Conservation (phyloP, 2,329 filamentous ascomycete species). For the Phyllachora maydis region DNA sequence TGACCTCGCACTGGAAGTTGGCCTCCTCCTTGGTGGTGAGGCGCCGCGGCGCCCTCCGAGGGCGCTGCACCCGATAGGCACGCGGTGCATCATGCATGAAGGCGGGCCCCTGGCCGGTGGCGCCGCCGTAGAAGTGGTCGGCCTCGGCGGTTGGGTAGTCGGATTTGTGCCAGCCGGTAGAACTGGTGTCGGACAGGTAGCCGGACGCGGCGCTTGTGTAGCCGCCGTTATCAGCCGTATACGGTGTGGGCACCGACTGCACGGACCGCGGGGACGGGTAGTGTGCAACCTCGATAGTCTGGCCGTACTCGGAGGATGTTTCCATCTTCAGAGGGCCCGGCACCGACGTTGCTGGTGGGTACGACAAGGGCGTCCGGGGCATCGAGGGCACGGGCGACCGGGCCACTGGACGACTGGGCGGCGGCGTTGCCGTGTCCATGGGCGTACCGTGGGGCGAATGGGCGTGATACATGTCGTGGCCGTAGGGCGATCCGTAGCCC, state of each 20-base stretch:
- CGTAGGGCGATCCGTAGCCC: conserved; percentile 20
- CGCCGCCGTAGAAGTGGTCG: conserved; percentile 12
- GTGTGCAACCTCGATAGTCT: conserved; percentile 14
- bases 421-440: conserved; percentile 9
- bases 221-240: conserved; percentile 7
- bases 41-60: conserved; percentile 21
- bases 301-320: conserved; percentile 13
- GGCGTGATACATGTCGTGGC: conserved; percentile 22
- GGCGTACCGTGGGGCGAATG: conserved; percentile 5
- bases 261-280: conserved; percentile 19
- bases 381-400: conserved; percentile 11
- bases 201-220: conserved; percentile 12
- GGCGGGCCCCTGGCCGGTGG: conserved; percentile 5
- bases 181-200: conserved; percentile 16
- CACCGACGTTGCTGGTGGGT: conserved; percentile 7
- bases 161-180: conserved; percentile 16
- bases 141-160: conserved; percentile 14
- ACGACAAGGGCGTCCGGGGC: conserved; percentile 12
- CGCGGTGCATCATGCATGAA: conserved; percentile 9
- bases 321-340: conserved; percentile 15
- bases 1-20: conserved; percentile 46
- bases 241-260: conserved; percentile 14
- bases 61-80: conserved; percentile 10
- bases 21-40: conserved; percentile 48
- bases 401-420: conserved; percentile 8